These are phyloP conservation scores for Hylodesmum podocarpum DNA, from an alignment of 306 rosid genomes.

Conservation along the genomic window DNA sequence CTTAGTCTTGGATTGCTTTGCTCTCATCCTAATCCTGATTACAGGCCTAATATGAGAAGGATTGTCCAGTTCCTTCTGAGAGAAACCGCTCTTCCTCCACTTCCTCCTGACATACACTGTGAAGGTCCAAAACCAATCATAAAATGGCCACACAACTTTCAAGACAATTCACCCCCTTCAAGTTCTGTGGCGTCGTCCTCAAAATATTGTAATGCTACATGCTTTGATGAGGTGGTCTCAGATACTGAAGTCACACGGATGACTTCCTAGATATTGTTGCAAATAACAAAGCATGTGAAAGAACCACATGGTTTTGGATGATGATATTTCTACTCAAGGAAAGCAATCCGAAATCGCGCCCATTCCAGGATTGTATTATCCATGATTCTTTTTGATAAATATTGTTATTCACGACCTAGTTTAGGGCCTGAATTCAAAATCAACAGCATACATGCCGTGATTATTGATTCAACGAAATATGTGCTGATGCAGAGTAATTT, in stretches of 20 bases:
- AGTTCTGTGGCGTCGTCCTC: background rate
- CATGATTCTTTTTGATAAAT: background rate
- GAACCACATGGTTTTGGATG: background rate
- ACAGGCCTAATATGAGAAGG: slow-evolving; percentile 36
- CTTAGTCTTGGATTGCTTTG: slow-evolving; percentile 39
- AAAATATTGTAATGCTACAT: slow-evolving; percentile 17
- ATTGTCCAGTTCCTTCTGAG: slow-evolving; percentile 30
- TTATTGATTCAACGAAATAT: background rate
- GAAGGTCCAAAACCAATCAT: slow-evolving; percentile 10
- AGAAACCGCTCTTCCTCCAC: slow-evolving; percentile 25
- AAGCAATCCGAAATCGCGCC: background rate
- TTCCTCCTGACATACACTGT: slow-evolving; percentile 19
- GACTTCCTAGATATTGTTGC: background rate
- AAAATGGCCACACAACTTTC: background rate
- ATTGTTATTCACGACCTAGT: background rate
- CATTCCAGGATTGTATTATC: background rate
- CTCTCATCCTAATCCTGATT: slow-evolving; percentile 37
- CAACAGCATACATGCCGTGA: background rate
- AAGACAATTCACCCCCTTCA: background rate
- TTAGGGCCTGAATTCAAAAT: background rate
- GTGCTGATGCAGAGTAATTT: slow-evolving; percentile 12
- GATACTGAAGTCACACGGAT: background rate
- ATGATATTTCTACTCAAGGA: slow-evolving; percentile 5
- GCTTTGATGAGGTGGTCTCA: slow-evolving; percentile 21
- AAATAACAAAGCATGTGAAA: background rate